Base-by-base conservation (phyloP, 495 filamentous ascomycete species). In the Gamarada debralockiae region DNA sequence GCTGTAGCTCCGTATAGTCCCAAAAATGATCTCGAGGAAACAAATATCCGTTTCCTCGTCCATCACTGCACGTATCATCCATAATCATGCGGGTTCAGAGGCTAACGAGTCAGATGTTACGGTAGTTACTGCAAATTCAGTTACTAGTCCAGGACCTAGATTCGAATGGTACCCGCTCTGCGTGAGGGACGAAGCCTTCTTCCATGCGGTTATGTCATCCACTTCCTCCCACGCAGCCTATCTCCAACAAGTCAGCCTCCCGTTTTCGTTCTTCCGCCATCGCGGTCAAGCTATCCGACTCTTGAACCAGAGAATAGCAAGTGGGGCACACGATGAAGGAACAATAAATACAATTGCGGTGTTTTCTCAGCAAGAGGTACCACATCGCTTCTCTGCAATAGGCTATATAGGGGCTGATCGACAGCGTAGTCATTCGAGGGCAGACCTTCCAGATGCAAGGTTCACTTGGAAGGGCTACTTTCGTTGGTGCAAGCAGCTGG, bases 121-220 rank as follows among this genome's bases (percentile, higher is more conserved):
- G 1, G 27, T 58, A 6, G 45, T 58, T 21, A 41, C 44, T 4
- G 50, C 25, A 21, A n/a, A 33, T 1, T 55, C 52, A 8, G 22
- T 59, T 6, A 53, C 53, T 10, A 27, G 20, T 27, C 40, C 44
- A 18, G 57, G 57, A 3, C 57, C 57, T 17, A 48, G 57, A 31
- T 53, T 49, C 22, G 49, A 56, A 40, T 60, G 57, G 57, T 56
- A 55, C 41, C 53, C 53, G 14, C 45, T 60, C 4, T 53, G 48
- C 12, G 49, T 56, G 5, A 20, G 52, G n/a, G 52, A 60, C 45
- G 52, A 56, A 20, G 57, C 51, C 1, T 56, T 56, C 43, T 60
- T 60, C 24, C 57, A 60, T 38, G 52, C 47, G 2, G 14, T 56
- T 0, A 56, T 60, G 12, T 49, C 52, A 21, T 37, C 38, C 2